Evolutionary conservation across 768 basidiomycete species (phyloP).

Genomic region (Mycena floridula): DNA sequence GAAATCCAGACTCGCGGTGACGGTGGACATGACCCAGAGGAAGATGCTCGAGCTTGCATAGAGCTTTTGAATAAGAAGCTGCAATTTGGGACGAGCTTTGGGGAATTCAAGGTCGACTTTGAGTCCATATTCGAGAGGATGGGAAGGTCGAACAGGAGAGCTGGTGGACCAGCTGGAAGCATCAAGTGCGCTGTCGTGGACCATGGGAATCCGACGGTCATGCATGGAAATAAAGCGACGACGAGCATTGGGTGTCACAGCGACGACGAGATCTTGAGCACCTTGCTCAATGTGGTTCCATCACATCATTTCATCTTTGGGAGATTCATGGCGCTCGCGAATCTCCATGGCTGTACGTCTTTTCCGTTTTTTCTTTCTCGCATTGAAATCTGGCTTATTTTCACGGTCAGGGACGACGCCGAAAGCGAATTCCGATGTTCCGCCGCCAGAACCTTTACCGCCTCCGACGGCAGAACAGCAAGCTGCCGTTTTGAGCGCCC

Average conservation of each 20-base stretch:
- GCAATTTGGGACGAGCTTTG: slow-evolving; percentile 70
- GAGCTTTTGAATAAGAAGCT: slow-evolving; percentile 83
- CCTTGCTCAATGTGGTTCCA: slow-evolving; percentile 49
- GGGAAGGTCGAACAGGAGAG: slow-evolving; percentile 39
- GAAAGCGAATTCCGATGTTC: slow-evolving; percentile 37
- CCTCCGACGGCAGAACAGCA: slow-evolving; percentile 30
- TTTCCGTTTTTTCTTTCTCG: slow-evolving; percentile 1
- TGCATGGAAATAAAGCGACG: slow-evolving; percentile 82
- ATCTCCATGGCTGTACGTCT: slow-evolving; percentile 71
- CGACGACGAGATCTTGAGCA: slow-evolving; percentile 78
- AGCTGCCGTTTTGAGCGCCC: slow-evolving; percentile 30
- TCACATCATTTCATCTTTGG: slow-evolving; percentile 82
- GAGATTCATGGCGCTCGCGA: slow-evolving; percentile 77
- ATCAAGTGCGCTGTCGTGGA: slow-evolving; percentile 71
- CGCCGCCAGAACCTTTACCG: slow-evolving; percentile 17
- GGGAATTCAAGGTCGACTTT: slow-evolving; percentile 78
- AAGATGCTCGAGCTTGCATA: slow-evolving; percentile 86
- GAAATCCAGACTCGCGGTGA: slow-evolving; percentile 85
- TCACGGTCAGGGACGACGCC: slow-evolving; percentile 52
- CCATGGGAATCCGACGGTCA: slow-evolving; percentile 74
- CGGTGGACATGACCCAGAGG: slow-evolving; percentile 90
- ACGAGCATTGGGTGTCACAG: slow-evolving; percentile 67
- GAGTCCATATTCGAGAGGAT: slow-evolving; percentile 90
- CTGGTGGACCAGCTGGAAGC: slow-evolving; percentile 31
- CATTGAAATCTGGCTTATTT: not conserved